These are phyloP conservation scores for Triticum aestivum DNA, from an alignment of 176 grass and related monocot genomes.

Conservation along the genomic window IWGSC_CS_RefSeq_v2.1 NC_057812.1:274573742-274574241, in stretches of 20 bases:
- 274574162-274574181: slow-evolving; percentile 78
- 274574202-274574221: slow-evolving; percentile 83
- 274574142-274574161: slow-evolving; percentile 67
- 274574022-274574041: slow-evolving; percentile 63
- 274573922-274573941: background rate
- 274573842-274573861: slow-evolving; percentile 42
- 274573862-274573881: no score
- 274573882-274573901: no score
- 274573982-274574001: slow-evolving; percentile 79
- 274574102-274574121: slow-evolving; percentile 86
- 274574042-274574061: slow-evolving; percentile 76
- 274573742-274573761: slow-evolving; percentile 95
- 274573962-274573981: slow-evolving; percentile 56
- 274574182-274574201: slow-evolving; percentile 95
- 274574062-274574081: slow-evolving; percentile 95
- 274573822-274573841: slow-evolving; percentile 70
- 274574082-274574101: slow-evolving; percentile 68
- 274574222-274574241: slow-evolving; percentile 84
- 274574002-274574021: slow-evolving; percentile 93
- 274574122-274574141: slow-evolving; percentile 92
- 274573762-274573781: slow-evolving; percentile 90
- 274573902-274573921: no score
- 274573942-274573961: background rate
- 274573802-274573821: slow-evolving; percentile 71
- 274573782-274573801: slow-evolving; percentile 71